Evolutionary conservation across 164 flowering plant species (phyloP), one percentile per base, ranked within the genome.

Genomic region (Paratinospora sagittata): DNA sequence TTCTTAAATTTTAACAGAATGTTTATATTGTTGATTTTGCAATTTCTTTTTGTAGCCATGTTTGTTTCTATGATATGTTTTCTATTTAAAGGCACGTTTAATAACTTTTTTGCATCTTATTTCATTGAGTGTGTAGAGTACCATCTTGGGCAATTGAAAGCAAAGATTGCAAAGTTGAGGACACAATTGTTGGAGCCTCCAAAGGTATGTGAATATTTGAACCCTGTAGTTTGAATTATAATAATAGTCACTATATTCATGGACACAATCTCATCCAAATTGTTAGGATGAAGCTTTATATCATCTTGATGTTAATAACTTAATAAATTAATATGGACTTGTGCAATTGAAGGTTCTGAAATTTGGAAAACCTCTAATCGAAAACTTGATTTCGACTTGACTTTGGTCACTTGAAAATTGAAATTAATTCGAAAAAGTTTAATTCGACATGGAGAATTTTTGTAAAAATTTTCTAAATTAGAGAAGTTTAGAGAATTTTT

Each of bases 131-230:
- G 23, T 68, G 70, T 87, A 96, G 99, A 93, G 77, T 96, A 96
- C 83, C 99, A 96, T 88, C 91, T 96, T 75, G 98, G 99, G 73
- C 99, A 96, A 82, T 96, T 96, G 72, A 96, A 96, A 88, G 99
- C 99, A 65, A 96, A 96, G 85, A 89, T 96, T 74, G 99, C 99
- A 47, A 96, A 91, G 81, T 82, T 96, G 41, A 85, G 99, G 88
- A 96, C 98, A 45, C 99, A 96, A 45, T 73, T 96, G 36, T 69
- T 96, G 82, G 99, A 96, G 87, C 99, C 99, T 72, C 99, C 99
- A 52, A 96, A 96, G 80, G 99, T 91, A 82, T 71, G 84, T 12
- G 39, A 23, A 19, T n/a, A 21, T 4, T 19, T 55, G 19, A 55
- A 9, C 24, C 24, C 21, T 8, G 13, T 10, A 43, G 47, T 43